A percentile compares a stretch with the other conserved stretches of the same genome.
Conservation (phyloP, 345 rosid genomes). For the Salix arbutifolia region DNA sequence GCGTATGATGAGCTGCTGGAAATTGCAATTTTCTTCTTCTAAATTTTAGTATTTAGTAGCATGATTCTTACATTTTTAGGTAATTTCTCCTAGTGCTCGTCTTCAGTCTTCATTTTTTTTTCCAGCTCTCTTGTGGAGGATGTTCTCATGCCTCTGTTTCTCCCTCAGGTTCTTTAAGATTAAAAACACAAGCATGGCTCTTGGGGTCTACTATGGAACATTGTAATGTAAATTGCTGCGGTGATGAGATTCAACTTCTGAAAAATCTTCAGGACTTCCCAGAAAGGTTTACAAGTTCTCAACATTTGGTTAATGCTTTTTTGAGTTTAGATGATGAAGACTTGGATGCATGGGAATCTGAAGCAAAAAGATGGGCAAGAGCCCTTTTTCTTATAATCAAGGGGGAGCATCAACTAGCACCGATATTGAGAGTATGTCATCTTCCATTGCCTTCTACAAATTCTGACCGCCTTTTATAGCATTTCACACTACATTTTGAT, state of each 20-base stretch:
- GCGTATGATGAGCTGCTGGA: not conserved
- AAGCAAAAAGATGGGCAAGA: constrained; percentile 80
- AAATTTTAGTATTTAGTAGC: not conserved
- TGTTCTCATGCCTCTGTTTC: not conserved
- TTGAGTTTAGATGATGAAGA: constrained; percentile 74
- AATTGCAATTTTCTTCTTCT: not conserved
- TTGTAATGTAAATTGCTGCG: constrained; percentile 14
- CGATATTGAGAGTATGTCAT: constrained; percentile 53
- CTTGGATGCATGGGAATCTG: constrained; percentile 77
- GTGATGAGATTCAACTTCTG: constrained; percentile 36
- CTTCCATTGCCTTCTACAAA: constrained; percentile 3
- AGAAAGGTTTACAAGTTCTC: constrained; percentile 36
- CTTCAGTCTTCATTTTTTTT: not conserved
- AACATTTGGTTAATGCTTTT: constrained; percentile 21
- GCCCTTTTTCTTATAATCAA: constrained; percentile 52
- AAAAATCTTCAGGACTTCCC: constrained; percentile 59
- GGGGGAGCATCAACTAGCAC: constrained; percentile 45
- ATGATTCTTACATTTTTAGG: not conserved
- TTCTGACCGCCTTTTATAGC: constrained; percentile 4
- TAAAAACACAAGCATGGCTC: constrained; percentile 62
- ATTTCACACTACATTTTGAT: not conserved
- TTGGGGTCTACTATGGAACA: constrained; percentile 32
- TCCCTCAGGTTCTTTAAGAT: constrained; percentile 45
- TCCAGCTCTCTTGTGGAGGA: not conserved
- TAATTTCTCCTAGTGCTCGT: no score